phyloP scores from a whole-genome alignment of 805 yeast genomes.

The Gaillardinia entomophila region DNA sequence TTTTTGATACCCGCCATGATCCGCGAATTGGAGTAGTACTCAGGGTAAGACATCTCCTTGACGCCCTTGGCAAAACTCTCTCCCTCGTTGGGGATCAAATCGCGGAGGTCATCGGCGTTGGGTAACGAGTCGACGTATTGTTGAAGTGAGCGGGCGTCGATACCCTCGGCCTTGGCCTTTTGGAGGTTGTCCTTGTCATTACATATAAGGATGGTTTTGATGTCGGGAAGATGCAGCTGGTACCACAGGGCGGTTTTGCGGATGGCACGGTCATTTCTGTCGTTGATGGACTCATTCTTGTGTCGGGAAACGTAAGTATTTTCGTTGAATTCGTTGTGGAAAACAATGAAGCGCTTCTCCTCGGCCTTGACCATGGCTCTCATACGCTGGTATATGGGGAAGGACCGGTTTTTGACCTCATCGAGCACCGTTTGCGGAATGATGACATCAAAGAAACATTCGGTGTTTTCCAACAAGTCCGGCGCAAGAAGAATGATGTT shows the following conservation, averaged over 20 bases:
- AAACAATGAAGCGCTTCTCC: constrained; percentile 80
- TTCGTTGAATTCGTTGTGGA: constrained; percentile 85
- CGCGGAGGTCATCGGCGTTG: constrained; percentile 68
- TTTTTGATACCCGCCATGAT: constrained; percentile 86
- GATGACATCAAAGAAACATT: constrained; percentile 81
- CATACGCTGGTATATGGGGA: constrained; percentile 81
- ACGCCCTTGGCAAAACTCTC: constrained; percentile 31
- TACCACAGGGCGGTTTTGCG: constrained; percentile 73
- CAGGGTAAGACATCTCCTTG: constrained; percentile 60
- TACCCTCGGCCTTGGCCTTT: constrained; percentile 49
- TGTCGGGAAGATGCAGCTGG: constrained; percentile 51
- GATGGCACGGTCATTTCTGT: constrained; percentile 87
- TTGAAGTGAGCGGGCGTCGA: constrained; percentile 51
- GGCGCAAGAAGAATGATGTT: constrained; percentile 84
- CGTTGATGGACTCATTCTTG: constrained; percentile 71
- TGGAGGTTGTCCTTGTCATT: constrained; percentile 67
- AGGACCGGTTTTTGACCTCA: constrained; percentile 82
- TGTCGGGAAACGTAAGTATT: constrained; percentile 62
- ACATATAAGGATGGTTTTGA: constrained; percentile 58
- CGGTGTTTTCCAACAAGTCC: constrained; percentile 75
- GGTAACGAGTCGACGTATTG: constrained; percentile 70
- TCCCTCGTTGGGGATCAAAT: constrained; percentile 61
- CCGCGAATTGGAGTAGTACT: constrained; percentile 74
- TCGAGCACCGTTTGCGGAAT: constrained; percentile 94
- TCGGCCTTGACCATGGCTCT: constrained; percentile 70